Evolutionary conservation across 805 yeast genomes (phyloP), one percentile per base, ranked within the genome.

Genomic region (Suhomyces canberraensis): DNA sequence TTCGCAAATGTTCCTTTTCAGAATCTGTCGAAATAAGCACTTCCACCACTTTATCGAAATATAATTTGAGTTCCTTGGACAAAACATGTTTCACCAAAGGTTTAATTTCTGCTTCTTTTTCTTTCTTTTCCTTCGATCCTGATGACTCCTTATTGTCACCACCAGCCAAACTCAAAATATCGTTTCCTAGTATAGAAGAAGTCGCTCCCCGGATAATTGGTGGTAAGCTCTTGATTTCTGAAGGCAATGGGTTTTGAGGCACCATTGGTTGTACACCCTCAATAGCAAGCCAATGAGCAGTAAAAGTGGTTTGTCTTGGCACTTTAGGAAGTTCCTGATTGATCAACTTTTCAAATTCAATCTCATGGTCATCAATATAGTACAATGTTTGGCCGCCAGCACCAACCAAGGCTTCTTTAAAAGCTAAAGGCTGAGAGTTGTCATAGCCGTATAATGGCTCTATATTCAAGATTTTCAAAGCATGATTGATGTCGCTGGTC

Each of bases 221-320:
- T 14, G 95, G 85, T 38, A 87, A 64, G 22, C 78, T 75, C 55
- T 81, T 79, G 44, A 91, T 81, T 48, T 90, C 97, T 34, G 79
- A 72, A 15, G 81, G 76, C 33, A 82, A 75, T 16, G 99, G 99
- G 64, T 93, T 93, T 62, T 95, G 98, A 2, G 97, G 95, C 37
- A 93, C 91, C 21, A 93, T 82, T 1, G 99, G 98, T 56, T 93
- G 99, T 7, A 93, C 95, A 40, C 99, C 99, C 61, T 93, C 99
- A 36, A 93, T 86, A 0, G 98, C 98, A 21, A 95, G 71, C 98
- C 98, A 91, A 58, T 85, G 95, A 4, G 97, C 95, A 0, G 98
- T 89, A 59, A 86, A 90, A 0, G 96, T 82, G 2, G 95, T 82
- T 42, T 83, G 81, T 40, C 98, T 75, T 4, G 99, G 98, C 3